Conservation (phyloP, 2,329 filamentous ascomycete species). For the Epichloe scottii region DNA sequence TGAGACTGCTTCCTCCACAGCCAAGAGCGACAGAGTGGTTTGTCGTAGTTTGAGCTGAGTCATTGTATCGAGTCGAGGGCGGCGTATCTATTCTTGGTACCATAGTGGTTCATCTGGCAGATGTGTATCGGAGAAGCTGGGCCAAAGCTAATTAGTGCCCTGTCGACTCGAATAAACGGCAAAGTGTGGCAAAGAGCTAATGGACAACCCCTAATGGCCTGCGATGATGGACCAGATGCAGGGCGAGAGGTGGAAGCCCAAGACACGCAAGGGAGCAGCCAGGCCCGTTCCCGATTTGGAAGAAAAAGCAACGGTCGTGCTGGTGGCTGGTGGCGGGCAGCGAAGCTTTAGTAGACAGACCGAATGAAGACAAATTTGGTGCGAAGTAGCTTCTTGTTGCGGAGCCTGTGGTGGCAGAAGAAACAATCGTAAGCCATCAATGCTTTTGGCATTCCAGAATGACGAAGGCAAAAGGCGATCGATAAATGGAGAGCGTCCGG, state of each 20-base stretch:
- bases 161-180: neutral
- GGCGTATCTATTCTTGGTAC: neutral
- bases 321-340: neutral
- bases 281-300: neutral
- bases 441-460: neutral
- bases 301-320: neutral
- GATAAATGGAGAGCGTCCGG: neutral
- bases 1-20: neutral
- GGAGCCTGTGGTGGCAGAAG: neutral
- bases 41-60: neutral
- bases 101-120: neutral
- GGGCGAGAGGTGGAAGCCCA: constrained; percentile 1
- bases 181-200: neutral
- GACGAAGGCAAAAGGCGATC: neutral
- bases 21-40: neutral
- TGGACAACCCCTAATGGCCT: too few relatives aligned
- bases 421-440: constrained; percentile 1
- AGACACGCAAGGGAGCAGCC: constrained; percentile 4
- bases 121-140: neutral
- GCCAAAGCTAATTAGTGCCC: too few relatives aligned
- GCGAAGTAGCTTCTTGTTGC: neutral
- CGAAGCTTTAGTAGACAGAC: neutral
- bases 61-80: neutral
- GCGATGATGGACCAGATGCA: neutral
- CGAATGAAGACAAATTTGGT: neutral